Conservation (phyloP, 805 yeast genomes). For the Ogataea sp. region DNA sequence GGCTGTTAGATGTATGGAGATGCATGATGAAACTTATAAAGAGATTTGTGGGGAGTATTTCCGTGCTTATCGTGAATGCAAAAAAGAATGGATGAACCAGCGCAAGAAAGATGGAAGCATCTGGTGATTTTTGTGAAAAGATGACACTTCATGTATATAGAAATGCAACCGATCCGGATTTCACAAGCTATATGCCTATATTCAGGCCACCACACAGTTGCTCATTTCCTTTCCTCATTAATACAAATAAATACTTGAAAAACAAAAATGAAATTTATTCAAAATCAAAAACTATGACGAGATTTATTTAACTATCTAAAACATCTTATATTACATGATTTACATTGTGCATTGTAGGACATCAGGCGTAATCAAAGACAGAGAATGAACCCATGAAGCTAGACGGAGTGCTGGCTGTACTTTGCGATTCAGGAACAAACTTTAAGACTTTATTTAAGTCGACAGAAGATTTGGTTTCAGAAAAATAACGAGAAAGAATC, state of each 20-base stretch:
- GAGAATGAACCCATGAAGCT: constrained; percentile 15
- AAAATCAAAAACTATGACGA: too few relatives aligned
- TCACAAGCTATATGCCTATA: too few relatives aligned
- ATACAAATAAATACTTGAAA: too few relatives aligned
- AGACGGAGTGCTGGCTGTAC: constrained; percentile 5
- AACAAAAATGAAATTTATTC: too few relatives aligned
- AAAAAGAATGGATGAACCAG: constrained; percentile 55
- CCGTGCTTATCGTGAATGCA: constrained; percentile 90
- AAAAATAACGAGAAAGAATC: constrained; percentile 13
- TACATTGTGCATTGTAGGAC: too few relatives aligned
- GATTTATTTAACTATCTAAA: too few relatives aligned
- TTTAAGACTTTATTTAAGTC: constrained; percentile 15
- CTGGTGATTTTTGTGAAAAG: constrained; percentile 21
- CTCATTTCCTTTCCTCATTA: too few relatives aligned
- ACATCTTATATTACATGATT: too few relatives aligned
- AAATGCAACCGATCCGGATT: too few relatives aligned
- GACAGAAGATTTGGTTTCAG: constrained; percentile 15
- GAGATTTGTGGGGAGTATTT: constrained; percentile 72
- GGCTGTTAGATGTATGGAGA: constrained; percentile 76
- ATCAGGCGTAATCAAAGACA: constrained; percentile 15
- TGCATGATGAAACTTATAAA: constrained; percentile 63
- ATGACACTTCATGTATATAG: too few relatives aligned
- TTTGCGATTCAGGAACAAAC: constrained; percentile 11
- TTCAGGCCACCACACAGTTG: too few relatives aligned
- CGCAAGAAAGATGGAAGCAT: constrained; percentile 24